Evolutionary conservation across 2,329 filamentous ascomycete species (phyloP).

Genomic region (Xylariaceae sp.): DNA sequence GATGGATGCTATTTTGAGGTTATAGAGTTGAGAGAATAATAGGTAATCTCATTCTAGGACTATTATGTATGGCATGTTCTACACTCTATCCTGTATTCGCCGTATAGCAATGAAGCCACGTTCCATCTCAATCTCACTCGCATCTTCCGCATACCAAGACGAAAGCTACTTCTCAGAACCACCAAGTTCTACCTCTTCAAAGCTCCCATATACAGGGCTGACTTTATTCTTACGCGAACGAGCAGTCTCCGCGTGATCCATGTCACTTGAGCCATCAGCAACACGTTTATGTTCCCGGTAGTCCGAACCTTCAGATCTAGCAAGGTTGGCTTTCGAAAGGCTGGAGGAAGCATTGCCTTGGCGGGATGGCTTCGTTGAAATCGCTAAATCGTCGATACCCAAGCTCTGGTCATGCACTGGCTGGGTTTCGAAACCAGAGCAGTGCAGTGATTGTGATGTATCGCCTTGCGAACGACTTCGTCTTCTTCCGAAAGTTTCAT

Average conservation of each 20-base stretch:
- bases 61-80: conserved; percentile 6
- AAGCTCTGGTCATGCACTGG: background rate
- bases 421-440: background rate
- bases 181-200: conserved; percentile 21
- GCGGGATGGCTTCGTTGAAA: conserved; percentile 20
- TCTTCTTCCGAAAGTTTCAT: conserved; percentile 23
- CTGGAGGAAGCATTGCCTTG: conserved; percentile 8
- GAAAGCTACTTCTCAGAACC: conserved; percentile 6
- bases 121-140: background rate
- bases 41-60: conserved; percentile 25
- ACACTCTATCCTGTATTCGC: conserved; percentile 10
- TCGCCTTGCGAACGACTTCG: conserved; percentile 25
- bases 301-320: background rate
- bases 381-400: conserved; percentile 24
- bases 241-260: background rate
- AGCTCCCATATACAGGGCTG: background rate
- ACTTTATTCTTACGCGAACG: conserved; percentile 3
- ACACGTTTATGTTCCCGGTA: background rate
- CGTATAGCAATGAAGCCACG: background rate
- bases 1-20: background rate
- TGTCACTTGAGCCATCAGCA: background rate
- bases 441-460: conserved; percentile 13
- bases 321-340: background rate
- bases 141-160: background rate
- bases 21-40: background rate